Percentiles rank a stretch among this genome's conserved stretches.
These are phyloP conservation scores for Vitis hybrid DNA, from an alignment of 177 flowering plant genomes.

Conservation along the genomic window DNA sequence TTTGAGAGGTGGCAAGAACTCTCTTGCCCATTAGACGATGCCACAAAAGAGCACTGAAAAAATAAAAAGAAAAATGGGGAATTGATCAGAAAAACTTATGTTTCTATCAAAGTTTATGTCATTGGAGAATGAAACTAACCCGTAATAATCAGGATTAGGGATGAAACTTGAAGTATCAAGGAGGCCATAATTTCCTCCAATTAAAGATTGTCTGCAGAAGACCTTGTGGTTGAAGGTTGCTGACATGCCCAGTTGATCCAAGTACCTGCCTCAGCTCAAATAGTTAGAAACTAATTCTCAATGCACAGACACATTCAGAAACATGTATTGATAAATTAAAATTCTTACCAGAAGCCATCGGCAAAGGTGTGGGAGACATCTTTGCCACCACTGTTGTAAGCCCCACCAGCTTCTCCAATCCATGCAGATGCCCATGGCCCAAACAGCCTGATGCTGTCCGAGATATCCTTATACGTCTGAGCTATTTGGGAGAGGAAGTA, in stretches of 20 bases:
- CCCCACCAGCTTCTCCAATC: constrained; percentile 80
- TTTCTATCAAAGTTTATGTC: background rate
- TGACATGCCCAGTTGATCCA: constrained; percentile 69
- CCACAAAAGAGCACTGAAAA: constrained; percentile 61
- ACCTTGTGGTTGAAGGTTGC: constrained; percentile 50
- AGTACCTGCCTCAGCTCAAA: constrained; percentile 35
- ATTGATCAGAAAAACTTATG: background rate
- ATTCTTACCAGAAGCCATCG: constrained; percentile 59
- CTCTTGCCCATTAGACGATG: constrained; percentile 56
- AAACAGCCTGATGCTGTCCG: constrained; percentile 15
- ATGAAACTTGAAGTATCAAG: constrained; percentile 46
- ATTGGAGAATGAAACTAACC: constrained; percentile 19
- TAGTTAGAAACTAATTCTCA: background rate
- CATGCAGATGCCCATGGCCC: constrained; percentile 65
- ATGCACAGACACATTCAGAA: background rate
- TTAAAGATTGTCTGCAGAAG: constrained; percentile 58
- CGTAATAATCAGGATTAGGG: constrained; percentile 64
- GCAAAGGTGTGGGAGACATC: constrained; percentile 54
- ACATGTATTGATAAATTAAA: background rate
- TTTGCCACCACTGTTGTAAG: constrained; percentile 71
- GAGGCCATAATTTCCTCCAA: constrained; percentile 59
- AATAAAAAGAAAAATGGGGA: background rate
- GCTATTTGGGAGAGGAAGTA: constrained; percentile 35
- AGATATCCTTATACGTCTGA: constrained; percentile 39
- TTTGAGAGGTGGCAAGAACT: constrained; percentile 30